These are phyloP conservation scores for Cucurbita ficifolia DNA, from an alignment of 306 rosid genomes.

Conservation along the genomic window DNA sequence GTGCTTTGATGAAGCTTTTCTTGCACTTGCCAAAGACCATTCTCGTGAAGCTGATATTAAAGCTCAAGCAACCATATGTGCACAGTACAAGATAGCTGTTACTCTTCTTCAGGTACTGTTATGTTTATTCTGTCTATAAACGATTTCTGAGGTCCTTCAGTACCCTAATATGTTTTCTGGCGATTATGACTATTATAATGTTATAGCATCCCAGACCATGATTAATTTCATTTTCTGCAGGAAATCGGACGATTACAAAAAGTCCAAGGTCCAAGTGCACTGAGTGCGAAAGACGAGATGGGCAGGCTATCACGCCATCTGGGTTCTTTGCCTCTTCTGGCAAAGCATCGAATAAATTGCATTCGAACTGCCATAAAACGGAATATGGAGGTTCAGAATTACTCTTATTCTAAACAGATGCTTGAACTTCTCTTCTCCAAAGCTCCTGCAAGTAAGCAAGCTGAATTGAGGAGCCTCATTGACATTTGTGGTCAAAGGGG, in stretches of 20 bases:
- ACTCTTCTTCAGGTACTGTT: constrained; percentile 73
- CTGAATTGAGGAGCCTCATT: constrained; percentile 73
- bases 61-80: constrained; percentile 95
- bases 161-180: background rate
- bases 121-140: background rate
- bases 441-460: constrained; percentile 87
- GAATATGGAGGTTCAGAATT: constrained; percentile 93
- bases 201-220: background rate
- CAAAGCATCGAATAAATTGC: constrained; percentile 91
- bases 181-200: background rate
- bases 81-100: constrained; percentile 93
- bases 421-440: constrained; percentile 76
- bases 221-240: constrained; percentile 22
- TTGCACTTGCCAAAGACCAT: constrained; percentile 82
- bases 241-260: constrained; percentile 89
- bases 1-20: constrained; percentile 91
- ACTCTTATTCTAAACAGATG: constrained; percentile 84
- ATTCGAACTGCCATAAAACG: constrained; percentile 91
- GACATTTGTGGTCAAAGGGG: constrained; percentile 93
- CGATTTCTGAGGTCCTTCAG: no score
- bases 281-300: constrained; percentile 98
- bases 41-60: constrained; percentile 97
- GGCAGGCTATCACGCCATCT: constrained; percentile 91
- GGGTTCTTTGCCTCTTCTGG: constrained; percentile 90
- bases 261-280: constrained; percentile 82